These are phyloP conservation scores for Gossypium schwendimanii DNA, from an alignment of 441 rosid genomes.

Conservation along the genomic window DNA sequence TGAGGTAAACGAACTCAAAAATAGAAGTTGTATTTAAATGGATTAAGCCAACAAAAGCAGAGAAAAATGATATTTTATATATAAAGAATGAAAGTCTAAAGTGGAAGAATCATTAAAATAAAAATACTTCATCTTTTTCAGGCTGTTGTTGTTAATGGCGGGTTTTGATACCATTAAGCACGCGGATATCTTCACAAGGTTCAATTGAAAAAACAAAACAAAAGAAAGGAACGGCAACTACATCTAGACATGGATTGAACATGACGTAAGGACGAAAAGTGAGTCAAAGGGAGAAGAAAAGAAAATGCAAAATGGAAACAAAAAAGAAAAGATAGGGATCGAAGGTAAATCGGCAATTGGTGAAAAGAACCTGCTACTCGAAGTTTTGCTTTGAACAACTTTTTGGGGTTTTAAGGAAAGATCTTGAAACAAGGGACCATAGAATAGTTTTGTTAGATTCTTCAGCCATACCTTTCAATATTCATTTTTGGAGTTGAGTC, in stretches of 20 bases:
- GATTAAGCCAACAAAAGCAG: not conserved
- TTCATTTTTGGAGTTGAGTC: not conserved
- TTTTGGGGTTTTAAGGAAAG: not conserved
- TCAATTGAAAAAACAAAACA: not conserved
- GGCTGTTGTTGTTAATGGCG: not conserved
- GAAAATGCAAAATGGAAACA: not conserved
- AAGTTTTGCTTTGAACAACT: not conserved
- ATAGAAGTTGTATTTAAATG: no score
- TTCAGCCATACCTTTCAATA: not conserved
- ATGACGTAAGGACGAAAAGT: not conserved
- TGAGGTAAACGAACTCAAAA: not conserved
- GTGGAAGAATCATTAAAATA: not conserved
- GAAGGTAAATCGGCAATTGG: not conserved
- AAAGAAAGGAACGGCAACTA: not conserved
- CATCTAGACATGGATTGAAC: not conserved
- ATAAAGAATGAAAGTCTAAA: not conserved
- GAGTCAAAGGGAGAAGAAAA: not conserved
- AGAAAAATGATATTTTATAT: not conserved
- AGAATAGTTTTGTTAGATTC: not conserved
- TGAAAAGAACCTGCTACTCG: not conserved
- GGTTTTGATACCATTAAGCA: not conserved
- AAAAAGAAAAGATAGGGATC: not conserved
- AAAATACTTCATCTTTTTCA: not conserved
- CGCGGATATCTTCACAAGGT: not conserved
- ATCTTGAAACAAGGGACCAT: not conserved